A percentile compares a stretch with the other conserved stretches of the same genome.
These are phyloP conservation scores for Ostreobium quekettii DNA, from an alignment of 139 green algal genomes.

Conservation along the genomic window DNA sequence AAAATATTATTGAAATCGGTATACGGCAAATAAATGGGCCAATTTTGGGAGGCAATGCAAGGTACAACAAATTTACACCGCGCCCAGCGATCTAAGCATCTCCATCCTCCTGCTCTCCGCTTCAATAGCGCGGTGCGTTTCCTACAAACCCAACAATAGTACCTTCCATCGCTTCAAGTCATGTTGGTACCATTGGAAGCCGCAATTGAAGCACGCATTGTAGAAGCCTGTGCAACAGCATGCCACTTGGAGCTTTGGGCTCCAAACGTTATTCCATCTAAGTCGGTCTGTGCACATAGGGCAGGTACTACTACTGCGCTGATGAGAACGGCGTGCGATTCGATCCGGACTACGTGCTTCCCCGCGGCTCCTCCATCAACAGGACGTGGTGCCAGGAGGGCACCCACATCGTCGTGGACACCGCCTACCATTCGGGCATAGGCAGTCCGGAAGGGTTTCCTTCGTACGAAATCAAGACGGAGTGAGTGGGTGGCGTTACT, in stretches of 20 bases:
- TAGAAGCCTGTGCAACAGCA: neutral
- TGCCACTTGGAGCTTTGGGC: neutral
- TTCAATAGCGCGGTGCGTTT: too few species aligned
- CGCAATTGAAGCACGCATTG: too few species aligned
- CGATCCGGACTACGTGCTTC: slow-evolving; percentile 35
- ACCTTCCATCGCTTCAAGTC: too few species aligned
- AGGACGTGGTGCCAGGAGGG: slow-evolving; percentile 18
- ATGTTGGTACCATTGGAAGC: too few species aligned
- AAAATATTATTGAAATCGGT: too few species aligned
- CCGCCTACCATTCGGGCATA: slow-evolving; percentile 28
- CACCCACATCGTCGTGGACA: slow-evolving; percentile 24
- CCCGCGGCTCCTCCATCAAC: slow-evolving; percentile 31
- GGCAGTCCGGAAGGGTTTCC: slow-evolving; percentile 26
- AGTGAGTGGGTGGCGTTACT: slow-evolving; percentile 1
- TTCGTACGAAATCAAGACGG: slow-evolving; percentile 25
- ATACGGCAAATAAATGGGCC: too few species aligned
- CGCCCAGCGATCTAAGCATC: too few species aligned
- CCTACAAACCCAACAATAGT: too few species aligned
- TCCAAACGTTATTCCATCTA: neutral
- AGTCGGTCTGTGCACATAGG: slow-evolving; percentile 5
- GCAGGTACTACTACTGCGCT: slow-evolving; percentile 29
- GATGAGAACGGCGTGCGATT: slow-evolving; percentile 24
- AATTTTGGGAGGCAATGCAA: too few species aligned
- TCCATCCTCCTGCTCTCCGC: too few species aligned
- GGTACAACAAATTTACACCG: too few species aligned